Base-by-base conservation (phyloP, 176 grass and related monocot genomes). In the Microstegium vimineum region DNA sequence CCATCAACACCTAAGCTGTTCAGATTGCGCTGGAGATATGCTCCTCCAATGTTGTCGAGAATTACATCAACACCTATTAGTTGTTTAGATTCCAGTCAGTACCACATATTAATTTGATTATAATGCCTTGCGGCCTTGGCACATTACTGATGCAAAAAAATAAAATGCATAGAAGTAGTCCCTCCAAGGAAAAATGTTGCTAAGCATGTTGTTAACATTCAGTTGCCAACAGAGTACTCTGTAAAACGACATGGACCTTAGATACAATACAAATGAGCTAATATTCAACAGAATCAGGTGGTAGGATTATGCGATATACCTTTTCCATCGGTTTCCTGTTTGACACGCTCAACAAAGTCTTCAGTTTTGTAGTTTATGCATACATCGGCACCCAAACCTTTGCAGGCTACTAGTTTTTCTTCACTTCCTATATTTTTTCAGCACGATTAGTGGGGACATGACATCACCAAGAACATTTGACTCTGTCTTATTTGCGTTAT, bases 361-460 rank as follows among this genome's bases (percentile, higher is more conserved):
- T 98, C 87, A 2, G 82, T 89, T 75, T 93, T 98, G 81, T 98
- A 98, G 74, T 98, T 98, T 70, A 98, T 93, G 82, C 90, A 98
- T 31, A 93, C 82, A 84, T 98, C 87, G 0, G 89, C 95, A 82
- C 90, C 95, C 71, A 98, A 87, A 86, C 42, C 79, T 66, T 90
- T 91, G 73, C 95, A 98, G 5, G 90, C 95, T 38, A 45, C 81
- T 35, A 98, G 76, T 81, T 98, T 98, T 78, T 93, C 95, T 70
- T 93, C 68, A 36, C 63, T 95, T 70, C 95, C 92, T 98, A 54
- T 1, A 72, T 41, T 46, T 26, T 33, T 13, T 32, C 32, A 65
- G 42, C 51, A 60, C 15, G 32, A 81, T 78, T 82, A 75, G 18
- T 43, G 14, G 40, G 17, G 22, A 57, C 0, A 57, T 57, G n/a